A percentile compares a stretch with the other conserved stretches of the same genome.
phyloP scores from a whole-genome alignment of 73 alveolate species.

The Tetrahymena thermophila region DNA sequence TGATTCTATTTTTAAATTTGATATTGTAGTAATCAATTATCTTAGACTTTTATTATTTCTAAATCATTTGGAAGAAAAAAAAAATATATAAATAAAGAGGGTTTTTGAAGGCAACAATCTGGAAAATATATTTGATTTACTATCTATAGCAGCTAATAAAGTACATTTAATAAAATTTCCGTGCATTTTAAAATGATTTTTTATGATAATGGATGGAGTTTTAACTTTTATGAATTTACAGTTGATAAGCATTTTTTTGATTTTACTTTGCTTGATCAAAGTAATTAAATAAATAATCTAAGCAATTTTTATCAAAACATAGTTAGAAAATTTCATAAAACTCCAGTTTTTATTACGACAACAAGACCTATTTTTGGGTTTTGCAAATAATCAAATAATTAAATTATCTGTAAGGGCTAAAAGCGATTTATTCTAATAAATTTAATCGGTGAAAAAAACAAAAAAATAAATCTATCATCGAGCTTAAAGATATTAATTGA shows the following conservation, averaged over 20 bases:
- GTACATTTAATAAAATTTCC: neutral
- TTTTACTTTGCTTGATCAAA: neutral
- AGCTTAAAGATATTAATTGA: neutral
- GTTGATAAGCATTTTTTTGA: neutral
- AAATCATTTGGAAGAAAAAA: too few relatives aligned
- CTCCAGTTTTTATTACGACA: neutral
- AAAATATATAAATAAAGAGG: neutral
- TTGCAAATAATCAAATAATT: neutral
- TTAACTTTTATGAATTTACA: neutral
- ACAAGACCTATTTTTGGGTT: neutral
- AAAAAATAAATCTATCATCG: neutral
- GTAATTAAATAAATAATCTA: neutral
- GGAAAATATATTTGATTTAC: neutral
- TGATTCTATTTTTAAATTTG: neutral
- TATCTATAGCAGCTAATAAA: neutral
- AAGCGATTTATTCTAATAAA: neutral
- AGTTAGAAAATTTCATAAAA: neutral
- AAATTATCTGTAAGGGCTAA: neutral
- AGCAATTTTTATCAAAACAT: neutral
- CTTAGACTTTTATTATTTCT: too few relatives aligned
- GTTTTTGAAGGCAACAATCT: too few relatives aligned
- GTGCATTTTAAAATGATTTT: too few relatives aligned
- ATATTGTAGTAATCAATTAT: neutral
- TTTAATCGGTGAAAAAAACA: too few relatives aligned
- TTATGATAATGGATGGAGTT: neutral